Percentiles rank a stretch among this genome's conserved stretches.
Conservation (phyloP, 176 grass and related monocot species). For the Oryza nivara region DNA sequence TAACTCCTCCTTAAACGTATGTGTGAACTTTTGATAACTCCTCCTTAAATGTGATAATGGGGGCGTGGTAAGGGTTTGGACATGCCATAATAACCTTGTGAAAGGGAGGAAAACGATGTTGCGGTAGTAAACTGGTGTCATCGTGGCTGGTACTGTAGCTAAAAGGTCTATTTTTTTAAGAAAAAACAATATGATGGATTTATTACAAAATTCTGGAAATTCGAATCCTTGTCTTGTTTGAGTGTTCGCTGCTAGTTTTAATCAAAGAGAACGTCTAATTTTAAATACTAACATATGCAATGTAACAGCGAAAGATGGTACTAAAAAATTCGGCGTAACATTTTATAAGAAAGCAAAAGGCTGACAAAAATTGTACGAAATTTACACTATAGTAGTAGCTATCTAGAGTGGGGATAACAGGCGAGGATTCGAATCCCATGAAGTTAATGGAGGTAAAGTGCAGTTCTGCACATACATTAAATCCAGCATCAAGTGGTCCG, state of each 20-base stretch:
- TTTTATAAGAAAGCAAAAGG: slow-evolving; percentile 13
- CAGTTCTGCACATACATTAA: neutral
- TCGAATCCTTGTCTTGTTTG: too few species aligned
- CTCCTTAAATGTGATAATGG: too few species aligned
- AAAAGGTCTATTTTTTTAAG: neutral
- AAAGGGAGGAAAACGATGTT: too few species aligned
- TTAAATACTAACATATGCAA: neutral
- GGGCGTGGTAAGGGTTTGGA: too few species aligned
- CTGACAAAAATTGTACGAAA: neutral
- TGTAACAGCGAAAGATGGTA: neutral
- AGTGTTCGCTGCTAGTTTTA: too few species aligned
- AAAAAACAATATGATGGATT: too few species aligned
- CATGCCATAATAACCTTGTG: too few species aligned
- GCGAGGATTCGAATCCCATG: slow-evolving; percentile 18
- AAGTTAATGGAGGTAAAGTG: neutral
- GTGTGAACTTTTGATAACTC: too few species aligned
- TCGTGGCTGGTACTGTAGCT: neutral
- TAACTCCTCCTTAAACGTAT: too few species aligned
- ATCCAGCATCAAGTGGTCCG: neutral
- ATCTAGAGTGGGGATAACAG: slow-evolving; percentile 2
- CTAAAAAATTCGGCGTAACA: neutral
- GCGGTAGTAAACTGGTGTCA: neutral
- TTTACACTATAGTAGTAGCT: neutral
- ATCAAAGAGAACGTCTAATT: neutral
- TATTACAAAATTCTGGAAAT: neutral